These are phyloP conservation scores for Plasmodium yoelii DNA, from an alignment of 169 alveolate genomes.

Conservation along the genomic window DNA sequence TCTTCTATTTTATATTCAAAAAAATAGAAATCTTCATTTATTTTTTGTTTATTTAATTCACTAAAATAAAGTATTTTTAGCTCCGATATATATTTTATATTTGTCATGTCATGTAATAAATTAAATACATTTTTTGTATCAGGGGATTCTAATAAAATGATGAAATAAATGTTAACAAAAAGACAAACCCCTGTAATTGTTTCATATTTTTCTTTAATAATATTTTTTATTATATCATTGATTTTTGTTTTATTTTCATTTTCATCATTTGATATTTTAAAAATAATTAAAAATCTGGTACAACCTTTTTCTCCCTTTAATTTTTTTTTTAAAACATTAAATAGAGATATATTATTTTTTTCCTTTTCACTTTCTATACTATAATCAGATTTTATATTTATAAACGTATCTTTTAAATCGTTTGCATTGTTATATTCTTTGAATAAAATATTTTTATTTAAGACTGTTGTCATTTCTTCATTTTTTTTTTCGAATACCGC, in stretches of 20 bases:
- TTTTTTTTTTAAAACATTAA: slow-evolving; percentile 51
- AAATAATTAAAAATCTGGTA: slow-evolving; percentile 30
- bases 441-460: slow-evolving; percentile 45
- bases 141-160: slow-evolving; percentile 38
- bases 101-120: slow-evolving; percentile 5
- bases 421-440: slow-evolving; percentile 31
- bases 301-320: slow-evolving; percentile 40
- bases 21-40: slow-evolving; percentile 34
- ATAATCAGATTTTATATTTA: slow-evolving; percentile 38
- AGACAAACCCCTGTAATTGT: slow-evolving; percentile 42
- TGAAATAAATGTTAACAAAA: slow-evolving; percentile 14
- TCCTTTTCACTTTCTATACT: slow-evolving; percentile 70
- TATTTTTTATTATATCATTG: slow-evolving; percentile 2
- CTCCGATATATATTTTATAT: neutral
- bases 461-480: slow-evolving; percentile 18
- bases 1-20: slow-evolving; percentile 45
- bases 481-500: slow-evolving; percentile 22
- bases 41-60: slow-evolving; percentile 33
- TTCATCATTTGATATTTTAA: slow-evolving; percentile 33
- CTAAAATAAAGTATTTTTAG: slow-evolving; percentile 34
- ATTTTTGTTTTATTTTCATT: slow-evolving; percentile 5
- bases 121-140: slow-evolving; percentile 18
- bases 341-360: slow-evolving; percentile 48
- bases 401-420: slow-evolving; percentile 44
- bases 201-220: slow-evolving; percentile 15